Conservation (phyloP, 2,329 filamentous ascomycete species). For the Phialophora tarda region DNA sequence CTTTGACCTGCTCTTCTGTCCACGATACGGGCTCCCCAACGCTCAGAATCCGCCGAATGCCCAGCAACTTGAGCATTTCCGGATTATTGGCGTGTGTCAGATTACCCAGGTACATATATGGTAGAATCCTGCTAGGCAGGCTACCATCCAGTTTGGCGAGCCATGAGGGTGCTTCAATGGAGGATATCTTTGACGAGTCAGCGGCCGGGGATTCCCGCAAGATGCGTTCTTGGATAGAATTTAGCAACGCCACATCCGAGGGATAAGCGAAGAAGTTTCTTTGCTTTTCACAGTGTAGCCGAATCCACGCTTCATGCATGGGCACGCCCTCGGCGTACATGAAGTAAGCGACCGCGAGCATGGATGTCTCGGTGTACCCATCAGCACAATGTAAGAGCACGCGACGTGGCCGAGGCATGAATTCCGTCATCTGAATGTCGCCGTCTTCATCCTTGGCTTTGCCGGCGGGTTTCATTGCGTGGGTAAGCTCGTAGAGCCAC, state of each 20-base stretch:
- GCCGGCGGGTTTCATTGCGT: constrained; percentile 56
- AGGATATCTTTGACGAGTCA: constrained; percentile 37
- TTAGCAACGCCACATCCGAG: constrained; percentile 83
- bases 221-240: constrained; percentile 74
- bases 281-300: constrained; percentile 76
- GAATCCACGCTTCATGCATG: constrained; percentile 84
- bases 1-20: constrained; percentile 70
- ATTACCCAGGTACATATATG: constrained; percentile 97
- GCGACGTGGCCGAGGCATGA: constrained; percentile 60
- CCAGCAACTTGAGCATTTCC: constrained; percentile 75
- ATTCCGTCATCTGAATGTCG: constrained; percentile 60
- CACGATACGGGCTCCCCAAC: constrained; percentile 89
- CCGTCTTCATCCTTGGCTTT: constrained; percentile 56
- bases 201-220: constrained; percentile 70
- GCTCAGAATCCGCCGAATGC: constrained; percentile 85
- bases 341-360: constrained; percentile 88
- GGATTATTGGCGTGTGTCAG: constrained; percentile 93
- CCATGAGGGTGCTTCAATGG: constrained; percentile 70
- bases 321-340: constrained; percentile 87
- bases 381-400: constrained; percentile 93
- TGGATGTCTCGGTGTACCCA: constrained; percentile 92
- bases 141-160: constrained; percentile 84
- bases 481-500: constrained; percentile 85
- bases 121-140: constrained; percentile 82
- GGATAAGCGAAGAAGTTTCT: constrained; percentile 98